A percentile compares a stretch with the other conserved stretches of the same genome.
phyloP scores from a whole-genome alignment of 2,329 filamentous ascomycete species.

The Fusarium fujikuroi region DNA sequence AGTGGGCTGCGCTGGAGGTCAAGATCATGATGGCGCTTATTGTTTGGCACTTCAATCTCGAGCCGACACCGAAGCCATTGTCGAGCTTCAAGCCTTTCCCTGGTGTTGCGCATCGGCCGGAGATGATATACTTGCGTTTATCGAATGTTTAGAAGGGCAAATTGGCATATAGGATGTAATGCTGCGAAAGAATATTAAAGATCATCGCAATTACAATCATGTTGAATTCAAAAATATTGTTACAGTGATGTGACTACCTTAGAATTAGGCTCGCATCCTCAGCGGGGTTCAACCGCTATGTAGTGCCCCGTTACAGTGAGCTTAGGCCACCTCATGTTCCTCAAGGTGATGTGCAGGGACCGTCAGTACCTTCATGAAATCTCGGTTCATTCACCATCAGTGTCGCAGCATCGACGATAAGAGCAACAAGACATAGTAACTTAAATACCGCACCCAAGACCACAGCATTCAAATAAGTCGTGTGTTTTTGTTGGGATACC shows the following conservation, averaged over 20 bases:
- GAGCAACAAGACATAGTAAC: not conserved
- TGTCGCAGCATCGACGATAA: not conserved
- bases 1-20: not conserved
- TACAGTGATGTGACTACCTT: too few relatives aligned
- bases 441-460: not conserved
- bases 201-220: not conserved
- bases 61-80: not conserved
- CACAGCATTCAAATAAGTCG: not conserved
- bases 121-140: not conserved
- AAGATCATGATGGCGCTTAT: not conserved
- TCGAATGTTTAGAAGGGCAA: not conserved
- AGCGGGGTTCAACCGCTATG: too few relatives aligned
- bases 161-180: not conserved
- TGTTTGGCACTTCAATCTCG: not conserved
- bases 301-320: too few relatives aligned
- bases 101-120: not conserved
- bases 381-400: too few relatives aligned
- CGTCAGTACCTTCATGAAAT: not conserved
- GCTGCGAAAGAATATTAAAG: not conserved
- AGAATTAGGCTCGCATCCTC: too few relatives aligned
- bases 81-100: not conserved
- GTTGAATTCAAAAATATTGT: too few relatives aligned
- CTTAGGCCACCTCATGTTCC: too few relatives aligned
- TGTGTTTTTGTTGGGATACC: not conserved
- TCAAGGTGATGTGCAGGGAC: too few relatives aligned